Conservation (phyloP, 176 grass and related monocot species). For the Tillandsia leiboldiana region DNA sequence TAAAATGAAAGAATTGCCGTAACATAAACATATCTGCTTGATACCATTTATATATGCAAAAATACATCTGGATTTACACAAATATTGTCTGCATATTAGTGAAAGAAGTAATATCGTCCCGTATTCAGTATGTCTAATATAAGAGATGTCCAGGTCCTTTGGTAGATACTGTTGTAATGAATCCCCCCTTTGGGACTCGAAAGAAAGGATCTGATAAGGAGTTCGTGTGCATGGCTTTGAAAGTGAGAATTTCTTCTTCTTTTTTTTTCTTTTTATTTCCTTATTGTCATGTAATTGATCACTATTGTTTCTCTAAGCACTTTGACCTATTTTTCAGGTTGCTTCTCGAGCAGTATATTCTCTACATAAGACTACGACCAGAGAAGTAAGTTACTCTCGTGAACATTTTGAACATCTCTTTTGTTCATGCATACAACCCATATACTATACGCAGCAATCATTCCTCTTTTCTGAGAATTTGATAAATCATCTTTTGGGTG, state of each 20-base stretch:
- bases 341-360: slow-evolving; percentile 77
- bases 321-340: slow-evolving; percentile 39
- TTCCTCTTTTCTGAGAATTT: too few species aligned
- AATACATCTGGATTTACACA: not conserved
- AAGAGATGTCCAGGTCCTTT: slow-evolving; percentile 30
- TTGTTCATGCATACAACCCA: not conserved
- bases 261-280: not conserved
- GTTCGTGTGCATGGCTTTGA: slow-evolving; percentile 73
- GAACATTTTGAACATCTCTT: not conserved
- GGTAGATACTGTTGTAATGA: slow-evolving; percentile 89
- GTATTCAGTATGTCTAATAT: not conserved
- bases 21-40: not conserved
- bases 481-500: too few species aligned
- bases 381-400: slow-evolving; percentile 54
- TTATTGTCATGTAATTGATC: not conserved
- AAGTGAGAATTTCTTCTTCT: slow-evolving; percentile 41
- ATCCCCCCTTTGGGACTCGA: slow-evolving; percentile 87
- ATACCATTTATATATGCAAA: not conserved
- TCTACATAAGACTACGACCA: slow-evolving; percentile 85
- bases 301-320: slow-evolving; percentile 8
- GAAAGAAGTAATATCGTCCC: not conserved
- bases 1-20: not conserved
- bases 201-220: slow-evolving; percentile 83
- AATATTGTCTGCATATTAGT: not conserved
- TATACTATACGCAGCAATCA: too few species aligned